phyloP scores from a whole-genome alignment of 352 stramenopile genomes.

The Phytopythium cucurbitacearum region DNA sequence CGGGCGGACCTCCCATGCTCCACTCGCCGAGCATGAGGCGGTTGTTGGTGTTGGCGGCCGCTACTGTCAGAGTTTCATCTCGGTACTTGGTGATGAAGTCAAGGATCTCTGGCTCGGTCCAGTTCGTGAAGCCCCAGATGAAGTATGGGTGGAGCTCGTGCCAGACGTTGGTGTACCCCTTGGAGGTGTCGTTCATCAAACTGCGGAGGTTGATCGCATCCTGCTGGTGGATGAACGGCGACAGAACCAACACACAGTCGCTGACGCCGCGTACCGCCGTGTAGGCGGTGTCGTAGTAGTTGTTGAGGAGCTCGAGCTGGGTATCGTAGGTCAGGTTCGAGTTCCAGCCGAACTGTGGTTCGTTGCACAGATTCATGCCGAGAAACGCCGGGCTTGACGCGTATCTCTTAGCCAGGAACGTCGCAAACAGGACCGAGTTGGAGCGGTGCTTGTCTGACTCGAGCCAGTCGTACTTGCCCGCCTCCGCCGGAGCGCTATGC shows the following conservation, averaged over 20 bases:
- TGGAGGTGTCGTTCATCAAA: slow-evolving; percentile 1
- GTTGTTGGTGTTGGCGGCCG: slow-evolving; percentile 5
- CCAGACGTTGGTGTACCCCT: slow-evolving; percentile 46
- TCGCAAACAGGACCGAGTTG: slow-evolving; percentile 32
- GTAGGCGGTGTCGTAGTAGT: slow-evolving; percentile 45
- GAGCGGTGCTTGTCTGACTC: slow-evolving; percentile 17
- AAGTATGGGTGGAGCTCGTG: slow-evolving; percentile 57
- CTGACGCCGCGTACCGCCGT: slow-evolving; percentile 21
- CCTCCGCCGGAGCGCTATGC: slow-evolving; percentile 26
- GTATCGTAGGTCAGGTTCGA: slow-evolving; percentile 2
- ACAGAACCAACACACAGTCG: slow-evolving; percentile 36
- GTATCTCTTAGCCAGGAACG: slow-evolving; percentile 41
- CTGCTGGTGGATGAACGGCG: slow-evolving; percentile 40
- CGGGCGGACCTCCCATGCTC: slow-evolving; percentile 30
- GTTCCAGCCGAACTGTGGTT: slow-evolving; percentile 14
- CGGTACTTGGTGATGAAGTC: slow-evolving; percentile 19
- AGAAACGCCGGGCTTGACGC: slow-evolving; percentile 38
- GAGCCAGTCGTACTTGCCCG: slow-evolving; percentile 17
- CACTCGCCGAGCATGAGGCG: slow-evolving; percentile 49
- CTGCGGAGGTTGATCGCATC: slow-evolving; percentile 8
- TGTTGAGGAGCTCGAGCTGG: slow-evolving; percentile 12
- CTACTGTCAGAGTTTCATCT: slow-evolving; percentile 7
- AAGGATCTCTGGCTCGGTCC: slow-evolving; percentile 16
- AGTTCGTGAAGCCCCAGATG: slow-evolving; percentile 33
- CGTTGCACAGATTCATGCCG: slow-evolving; percentile 50